Conservation (phyloP, 2,329 filamentous ascomycete species). For the Mariannaea elegans region DNA sequence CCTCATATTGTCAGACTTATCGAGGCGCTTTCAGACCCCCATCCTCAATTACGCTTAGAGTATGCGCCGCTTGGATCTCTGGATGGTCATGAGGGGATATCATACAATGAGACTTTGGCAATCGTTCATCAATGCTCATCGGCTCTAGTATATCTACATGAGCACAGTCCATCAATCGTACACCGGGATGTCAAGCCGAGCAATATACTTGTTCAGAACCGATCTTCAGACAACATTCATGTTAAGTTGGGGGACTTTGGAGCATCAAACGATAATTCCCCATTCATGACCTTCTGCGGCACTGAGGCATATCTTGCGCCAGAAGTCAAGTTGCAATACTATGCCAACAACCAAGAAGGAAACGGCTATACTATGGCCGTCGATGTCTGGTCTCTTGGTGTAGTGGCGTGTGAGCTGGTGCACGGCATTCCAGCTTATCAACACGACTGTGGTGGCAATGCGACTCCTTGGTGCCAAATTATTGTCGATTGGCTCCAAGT, state of each 20-base stretch:
- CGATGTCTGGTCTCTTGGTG: constrained; percentile 91
- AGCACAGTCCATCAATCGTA: constrained; percentile 64
- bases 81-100: not conserved
- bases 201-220: constrained; percentile 81
- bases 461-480: not conserved
- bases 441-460: not conserved
- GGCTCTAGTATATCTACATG: constrained; percentile 30
- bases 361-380: constrained; percentile 87
- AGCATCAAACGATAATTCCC: constrained; percentile 90
- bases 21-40: not conserved
- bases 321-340: constrained; percentile 64
- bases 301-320: constrained; percentile 90
- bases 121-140: constrained; percentile 26
- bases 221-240: constrained; percentile 74
- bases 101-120: constrained; percentile 19
- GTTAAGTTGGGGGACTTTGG: constrained; percentile 94
- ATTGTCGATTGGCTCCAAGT: not conserved
- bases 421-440: constrained; percentile 1
- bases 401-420: constrained; percentile 60
- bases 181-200: constrained; percentile 95
- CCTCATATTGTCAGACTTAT: constrained; percentile 24
- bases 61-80: constrained; percentile 22
- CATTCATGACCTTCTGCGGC: constrained; percentile 88
- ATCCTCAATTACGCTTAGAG: constrained; percentile 20
- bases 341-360: not conserved